These are phyloP conservation scores for Candida parachauliodes DNA, from an alignment of 805 yeast species.

Conservation along the genomic window DNA sequence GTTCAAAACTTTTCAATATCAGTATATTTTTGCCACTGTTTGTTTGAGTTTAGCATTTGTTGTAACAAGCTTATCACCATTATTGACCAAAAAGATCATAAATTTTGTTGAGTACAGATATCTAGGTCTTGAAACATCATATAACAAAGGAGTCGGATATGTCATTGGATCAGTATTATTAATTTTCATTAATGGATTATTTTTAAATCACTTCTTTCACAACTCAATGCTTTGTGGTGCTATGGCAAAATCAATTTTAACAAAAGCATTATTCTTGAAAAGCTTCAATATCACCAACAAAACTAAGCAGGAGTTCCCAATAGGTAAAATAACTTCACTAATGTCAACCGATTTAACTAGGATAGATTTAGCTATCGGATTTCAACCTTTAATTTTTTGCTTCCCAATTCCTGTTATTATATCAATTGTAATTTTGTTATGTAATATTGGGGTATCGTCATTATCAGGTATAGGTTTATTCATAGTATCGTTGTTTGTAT, in stretches of 20 bases:
- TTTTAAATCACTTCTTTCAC: conserved; percentile 41
- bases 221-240: conserved; percentile 43
- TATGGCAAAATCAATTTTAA: conserved; percentile 35
- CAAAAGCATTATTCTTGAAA: conserved; percentile 36
- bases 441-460: conserved; percentile 36
- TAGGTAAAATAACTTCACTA: conserved; percentile 39
- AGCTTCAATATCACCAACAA: conserved; percentile 34
- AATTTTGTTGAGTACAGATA: conserved; percentile 55
- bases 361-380: conserved; percentile 42
- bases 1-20: conserved; percentile 46
- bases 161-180: conserved; percentile 66
- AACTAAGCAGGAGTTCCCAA: conserved; percentile 31
- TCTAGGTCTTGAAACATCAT: conserved; percentile 35
- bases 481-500: conserved; percentile 28
- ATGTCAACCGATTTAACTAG: conserved; percentile 43
- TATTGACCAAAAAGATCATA: conserved; percentile 63
- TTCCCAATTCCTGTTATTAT: conserved; percentile 42
- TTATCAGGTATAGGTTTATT: conserved; percentile 42
- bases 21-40: conserved; percentile 38
- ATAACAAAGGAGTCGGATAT: conserved; percentile 69
- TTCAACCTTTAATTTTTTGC: conserved; percentile 39
- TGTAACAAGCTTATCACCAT: conserved; percentile 57
- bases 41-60: conserved; percentile 46
- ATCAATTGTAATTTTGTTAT: conserved; percentile 32
- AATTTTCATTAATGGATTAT: conserved; percentile 42